Conservation (phyloP, 2,329 filamentous ascomycete genomes). For the Dactylellina haptotyla region DNA sequence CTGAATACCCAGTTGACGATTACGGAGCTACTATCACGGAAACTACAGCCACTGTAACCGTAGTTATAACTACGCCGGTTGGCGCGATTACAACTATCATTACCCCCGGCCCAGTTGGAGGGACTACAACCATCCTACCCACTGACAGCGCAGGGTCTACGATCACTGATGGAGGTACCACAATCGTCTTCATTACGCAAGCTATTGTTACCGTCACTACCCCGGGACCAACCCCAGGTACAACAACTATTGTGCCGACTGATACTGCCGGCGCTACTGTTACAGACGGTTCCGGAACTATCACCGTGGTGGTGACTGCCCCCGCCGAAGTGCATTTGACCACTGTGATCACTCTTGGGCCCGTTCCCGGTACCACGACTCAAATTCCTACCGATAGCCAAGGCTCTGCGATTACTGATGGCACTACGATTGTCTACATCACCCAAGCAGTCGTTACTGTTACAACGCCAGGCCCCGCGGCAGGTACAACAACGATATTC, state of each 20-base stretch:
- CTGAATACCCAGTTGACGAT: not conserved
- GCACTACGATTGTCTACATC: not conserved
- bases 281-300: not conserved
- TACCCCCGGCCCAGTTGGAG: too few species aligned
- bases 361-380: not conserved
- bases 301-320: too few species aligned
- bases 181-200: too few species aligned
- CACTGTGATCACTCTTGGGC: not conserved
- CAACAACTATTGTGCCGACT: too few species aligned
- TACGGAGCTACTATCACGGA: too few species aligned
- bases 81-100: too few species aligned
- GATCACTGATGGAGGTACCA: conserved; percentile 6
- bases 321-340: not conserved
- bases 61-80: too few species aligned
- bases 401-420: conserved; percentile 1
- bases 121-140: not conserved
- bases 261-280: not conserved
- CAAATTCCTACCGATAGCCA: not conserved
- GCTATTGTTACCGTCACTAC: not conserved
- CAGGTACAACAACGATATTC: not conserved
- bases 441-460: not conserved
- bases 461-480: not conserved
- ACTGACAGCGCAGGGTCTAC: conserved; percentile 3
- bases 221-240: too few species aligned
- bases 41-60: too few species aligned